Evolutionary conservation across 2,329 filamentous ascomycete species (phyloP), one percentile per base, ranked within the genome.

Genomic region (Arthroderma uncinatum): DNA sequence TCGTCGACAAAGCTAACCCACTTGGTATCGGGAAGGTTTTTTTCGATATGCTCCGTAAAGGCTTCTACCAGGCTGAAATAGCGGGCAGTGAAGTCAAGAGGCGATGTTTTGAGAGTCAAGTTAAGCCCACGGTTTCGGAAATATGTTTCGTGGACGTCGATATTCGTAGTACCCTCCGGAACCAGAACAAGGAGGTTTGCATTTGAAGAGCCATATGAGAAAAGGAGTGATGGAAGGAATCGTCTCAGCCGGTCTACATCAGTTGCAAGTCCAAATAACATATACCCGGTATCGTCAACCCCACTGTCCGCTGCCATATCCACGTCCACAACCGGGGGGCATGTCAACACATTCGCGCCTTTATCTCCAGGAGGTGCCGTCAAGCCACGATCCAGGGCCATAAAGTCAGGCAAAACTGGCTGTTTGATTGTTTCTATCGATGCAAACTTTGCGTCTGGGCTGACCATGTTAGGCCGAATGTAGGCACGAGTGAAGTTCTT

Each of bases 1-100:
- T 75, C 73, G 53, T 75, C 73, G 23, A 73, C 72, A 60, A 71
- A 74, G 61, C 70, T 66, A 53, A 74, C 67, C 72, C 72, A 74
- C 23, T 64, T 68, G 52, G 70, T 74, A 57, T 73, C 64, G 28
- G 71, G 71, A 42, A 70, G 70, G 59, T 69, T 63, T 53, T 65
- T 68, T 55, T 68, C 67, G 58, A 74, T 73, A 59, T 68, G 64
- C 25, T 72, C 64, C 5, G 64, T 64, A 60, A 74, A 73, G 1
- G 70, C 72, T 60, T 72, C 65, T 7, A 74, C 70, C 53, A 74
- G 66, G 54, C 71, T 70, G 53, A 74, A 74, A 61, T 74, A 74
- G 53, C 72, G 72, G 58, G 69, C 70, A 47, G 71, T 74, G 60
- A 73, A 73, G 28, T 71, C 69, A 30, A 74, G 63, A 8, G 71